Evolutionary conservation across 129 eudicot species (phyloP).

Genomic region (Oenanthe sinensis): DNA sequence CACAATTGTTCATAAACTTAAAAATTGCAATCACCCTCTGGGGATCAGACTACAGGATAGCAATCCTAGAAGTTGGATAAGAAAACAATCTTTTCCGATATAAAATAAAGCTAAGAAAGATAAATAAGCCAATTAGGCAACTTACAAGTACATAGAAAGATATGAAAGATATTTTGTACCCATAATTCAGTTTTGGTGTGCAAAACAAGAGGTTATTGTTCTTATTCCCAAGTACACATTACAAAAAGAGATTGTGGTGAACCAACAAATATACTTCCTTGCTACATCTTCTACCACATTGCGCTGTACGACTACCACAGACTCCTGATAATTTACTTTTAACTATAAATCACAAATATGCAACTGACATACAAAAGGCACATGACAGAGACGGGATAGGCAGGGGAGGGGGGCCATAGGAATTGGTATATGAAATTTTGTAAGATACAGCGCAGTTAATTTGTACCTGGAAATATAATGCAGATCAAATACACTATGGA

Average conservation of each 20-base stretch:
- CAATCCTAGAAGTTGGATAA: too few relatives aligned
- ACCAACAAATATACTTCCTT: not conserved
- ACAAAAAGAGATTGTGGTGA: not conserved
- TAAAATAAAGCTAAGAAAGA: too few relatives aligned
- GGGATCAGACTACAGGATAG: too few relatives aligned
- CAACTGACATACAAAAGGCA: not conserved
- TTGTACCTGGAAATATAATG: not conserved
- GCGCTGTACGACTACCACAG: not conserved
- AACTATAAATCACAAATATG: too few relatives aligned
- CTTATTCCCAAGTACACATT: too few relatives aligned
- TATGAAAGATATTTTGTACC: not conserved
- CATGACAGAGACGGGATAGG: too few relatives aligned
- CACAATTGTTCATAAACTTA: too few relatives aligned
- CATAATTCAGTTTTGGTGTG: not conserved
- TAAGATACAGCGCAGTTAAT: not conserved
- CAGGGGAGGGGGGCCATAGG: not conserved
- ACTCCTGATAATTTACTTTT: not conserved
- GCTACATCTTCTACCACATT: not conserved
- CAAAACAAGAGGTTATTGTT: not conserved
- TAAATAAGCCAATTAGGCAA: not conserved
- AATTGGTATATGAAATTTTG: not conserved
- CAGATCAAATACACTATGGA: not conserved
- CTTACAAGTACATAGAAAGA: not conserved
- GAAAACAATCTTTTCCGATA: not conserved
- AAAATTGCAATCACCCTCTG: too few relatives aligned